Conservation (phyloP, 139 green algal species). For the Raphidocelis subcapitata region DNA sequence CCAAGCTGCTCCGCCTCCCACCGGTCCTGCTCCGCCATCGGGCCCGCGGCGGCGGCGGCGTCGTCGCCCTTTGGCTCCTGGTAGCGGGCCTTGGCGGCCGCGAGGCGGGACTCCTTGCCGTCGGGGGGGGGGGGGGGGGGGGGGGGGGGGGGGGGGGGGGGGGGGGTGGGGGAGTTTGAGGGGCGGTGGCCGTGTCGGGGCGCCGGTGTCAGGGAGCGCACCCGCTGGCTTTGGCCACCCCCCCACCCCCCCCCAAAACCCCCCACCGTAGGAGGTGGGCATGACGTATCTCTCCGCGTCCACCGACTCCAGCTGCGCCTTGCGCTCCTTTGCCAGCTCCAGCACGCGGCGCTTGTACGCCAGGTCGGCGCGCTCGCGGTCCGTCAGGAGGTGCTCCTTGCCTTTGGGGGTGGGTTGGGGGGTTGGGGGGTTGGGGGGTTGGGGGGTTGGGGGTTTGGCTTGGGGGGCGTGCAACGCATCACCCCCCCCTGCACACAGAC, state of each 20-base stretch:
- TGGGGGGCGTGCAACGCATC: too few relatives aligned
- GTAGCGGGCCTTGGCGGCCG: conserved; percentile 46
- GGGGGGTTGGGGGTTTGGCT: neutral
- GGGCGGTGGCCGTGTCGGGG: neutral
- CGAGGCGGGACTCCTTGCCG: conserved; percentile 12
- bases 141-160: neutral
- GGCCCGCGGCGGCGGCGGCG: conserved; percentile 56
- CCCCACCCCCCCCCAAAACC: neutral
- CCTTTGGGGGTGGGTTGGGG: neutral
- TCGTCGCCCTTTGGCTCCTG: conserved; percentile 33
- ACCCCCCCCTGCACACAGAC: neutral
- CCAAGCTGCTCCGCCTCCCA: conserved; percentile 91
- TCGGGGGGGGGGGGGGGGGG: neutral
- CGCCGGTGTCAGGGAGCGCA: too few relatives aligned
- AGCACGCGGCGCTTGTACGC: conserved; percentile 76
- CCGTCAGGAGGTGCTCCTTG: conserved; percentile 56
- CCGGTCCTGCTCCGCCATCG: conserved; percentile 85
- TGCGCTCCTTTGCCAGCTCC: conserved; percentile 66
- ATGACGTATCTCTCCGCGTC: conserved; percentile 84
- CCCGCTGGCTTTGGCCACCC: too few relatives aligned
- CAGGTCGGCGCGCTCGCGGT: conserved; percentile 84
- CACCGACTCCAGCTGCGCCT: conserved; percentile 54
- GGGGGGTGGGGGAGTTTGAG: neutral
- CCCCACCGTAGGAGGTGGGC: conserved; percentile 82
- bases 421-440: neutral